Base-by-base conservation (phyloP, 345 rosid species). In the Angophora floribunda region DNA sequence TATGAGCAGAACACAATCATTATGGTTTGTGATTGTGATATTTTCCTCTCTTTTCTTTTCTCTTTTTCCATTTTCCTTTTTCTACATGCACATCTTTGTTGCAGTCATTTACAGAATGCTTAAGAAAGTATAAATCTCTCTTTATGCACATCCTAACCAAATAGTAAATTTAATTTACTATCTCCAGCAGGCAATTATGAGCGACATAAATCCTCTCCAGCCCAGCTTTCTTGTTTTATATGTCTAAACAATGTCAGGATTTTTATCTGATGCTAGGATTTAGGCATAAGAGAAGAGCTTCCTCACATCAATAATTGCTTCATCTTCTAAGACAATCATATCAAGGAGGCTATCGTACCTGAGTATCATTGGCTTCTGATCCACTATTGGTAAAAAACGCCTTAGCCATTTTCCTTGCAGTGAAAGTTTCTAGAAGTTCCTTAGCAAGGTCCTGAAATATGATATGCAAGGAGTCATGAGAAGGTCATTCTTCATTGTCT, bases 351-450 rank as follows among this genome's bases (percentile, higher is more conserved):
- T 19, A 19, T 51, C n/a, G 15, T 86, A 98, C 99, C 99, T 97
- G 99, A 13, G 99, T 95, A 89, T 98, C 99, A 53, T 96, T 98
- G 91, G 99, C 99, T 87, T 98, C 99, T 86, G 99, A 98, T 91
- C 99, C 99, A 91, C 99, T 93, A 86, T 95, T 98, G 50, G 98
- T 95, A 92, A 97, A 98, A 92, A 98, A 98, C 4, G 90, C 98
- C 92, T 96, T 96, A 41, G 95, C 96, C 99, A 98, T 98, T 90
- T 95, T 97, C 2, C 86, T 92, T 80, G 97, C 98, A 10, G 99
- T 97, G 90, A 96, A 97, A 85, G 93, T 95, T 80, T 94, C 98
- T 79, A 98, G 87, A 89, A 98, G 97, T 84, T 94, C 97, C 93
- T 91, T 96, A 22, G 99, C 99, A 89, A 98, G 99, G 95, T 96